Percentiles rank a stretch among this genome's conserved stretches.
Conservation (phyloP, 805 yeast species). For the Metschnikowia continentalis region DNA sequence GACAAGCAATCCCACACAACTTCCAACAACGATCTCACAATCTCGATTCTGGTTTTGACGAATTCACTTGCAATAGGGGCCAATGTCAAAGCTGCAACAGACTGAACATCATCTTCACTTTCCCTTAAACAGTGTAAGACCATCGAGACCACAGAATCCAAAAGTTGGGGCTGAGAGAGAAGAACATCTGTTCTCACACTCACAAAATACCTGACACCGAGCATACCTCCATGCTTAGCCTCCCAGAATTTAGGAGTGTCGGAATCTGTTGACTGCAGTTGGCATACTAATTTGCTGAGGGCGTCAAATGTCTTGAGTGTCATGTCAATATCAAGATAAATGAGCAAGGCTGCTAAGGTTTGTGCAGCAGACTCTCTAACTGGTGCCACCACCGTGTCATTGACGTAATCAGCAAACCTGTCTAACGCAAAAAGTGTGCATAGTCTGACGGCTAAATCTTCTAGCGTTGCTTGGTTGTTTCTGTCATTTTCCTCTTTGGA, state of each 20-base stretch:
- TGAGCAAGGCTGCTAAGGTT: conserved; percentile 79
- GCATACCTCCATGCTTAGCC: conserved; percentile 96
- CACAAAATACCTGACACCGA: conserved; percentile 88
- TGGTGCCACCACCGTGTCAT: conserved; percentile 97
- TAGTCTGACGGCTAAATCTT: conserved; percentile 82
- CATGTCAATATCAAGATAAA: conserved; percentile 61
- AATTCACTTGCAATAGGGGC: conserved; percentile 88
- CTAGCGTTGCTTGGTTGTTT: conserved; percentile 66
- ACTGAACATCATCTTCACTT: conserved; percentile 92
- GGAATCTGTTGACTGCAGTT: conserved; percentile 43
- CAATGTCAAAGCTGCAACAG: conserved; percentile 91
- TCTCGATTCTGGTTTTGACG: conserved; percentile 55
- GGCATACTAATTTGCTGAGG: conserved; percentile 66
- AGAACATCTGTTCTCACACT: conserved; percentile 82
- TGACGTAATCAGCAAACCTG: conserved; percentile 93
- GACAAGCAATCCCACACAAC: conserved; percentile 91
- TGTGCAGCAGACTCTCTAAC: conserved; percentile 97
- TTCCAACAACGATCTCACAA: conserved; percentile 47
- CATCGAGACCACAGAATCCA: conserved; percentile 73
- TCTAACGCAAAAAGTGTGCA: conserved; percentile 87
- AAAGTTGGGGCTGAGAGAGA: conserved; percentile 49
- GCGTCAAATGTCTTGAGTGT: conserved; percentile 62
- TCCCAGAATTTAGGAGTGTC: conserved; percentile 72
- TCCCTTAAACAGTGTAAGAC: conserved; percentile 79
- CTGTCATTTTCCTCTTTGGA: conserved; percentile 56